Conservation (phyloP, 148 eudicot species). For the Dysphania ambrosioides region DNA sequence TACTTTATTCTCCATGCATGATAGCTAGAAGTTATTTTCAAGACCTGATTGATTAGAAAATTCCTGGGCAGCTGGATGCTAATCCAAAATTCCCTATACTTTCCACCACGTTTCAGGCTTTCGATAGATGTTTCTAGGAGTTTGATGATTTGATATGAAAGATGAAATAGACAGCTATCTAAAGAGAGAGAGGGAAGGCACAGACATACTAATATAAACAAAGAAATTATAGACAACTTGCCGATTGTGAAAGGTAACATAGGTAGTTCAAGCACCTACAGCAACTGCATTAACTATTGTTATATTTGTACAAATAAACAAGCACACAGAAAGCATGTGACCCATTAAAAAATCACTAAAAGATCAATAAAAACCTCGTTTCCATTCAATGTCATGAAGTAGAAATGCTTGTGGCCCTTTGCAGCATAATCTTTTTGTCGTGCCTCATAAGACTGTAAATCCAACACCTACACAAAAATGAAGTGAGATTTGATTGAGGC, state of each 20-base stretch:
- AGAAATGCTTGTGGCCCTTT: constrained; percentile 91
- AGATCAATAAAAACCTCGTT: constrained; percentile 62
- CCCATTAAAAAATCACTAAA: constrained; percentile 8
- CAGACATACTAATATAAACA: neutral
- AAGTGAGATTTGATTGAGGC: neutral
- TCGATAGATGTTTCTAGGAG: neutral
- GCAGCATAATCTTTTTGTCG: constrained; percentile 85
- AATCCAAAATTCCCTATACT: neutral
- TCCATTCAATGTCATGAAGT: constrained; percentile 96
- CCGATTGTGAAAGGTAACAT: neutral
- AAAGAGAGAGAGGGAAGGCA: neutral
- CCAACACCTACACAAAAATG: constrained; percentile 65
- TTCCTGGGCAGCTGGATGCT: neutral
- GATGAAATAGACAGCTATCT: neutral
- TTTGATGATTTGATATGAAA: neutral
- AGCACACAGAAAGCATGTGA: constrained; percentile 1
- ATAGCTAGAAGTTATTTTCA: neutral
- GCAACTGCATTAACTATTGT: neutral
- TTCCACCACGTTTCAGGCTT: neutral
- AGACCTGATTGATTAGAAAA: neutral
- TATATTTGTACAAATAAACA: neutral
- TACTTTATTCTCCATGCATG: neutral
- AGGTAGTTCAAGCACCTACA: neutral
- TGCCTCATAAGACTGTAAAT: constrained; percentile 76
- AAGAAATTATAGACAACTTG: neutral